These are phyloP conservation scores for Saturnispora gosingensis DNA, from an alignment of 805 yeast species.

Conservation along the genomic window DNA sequence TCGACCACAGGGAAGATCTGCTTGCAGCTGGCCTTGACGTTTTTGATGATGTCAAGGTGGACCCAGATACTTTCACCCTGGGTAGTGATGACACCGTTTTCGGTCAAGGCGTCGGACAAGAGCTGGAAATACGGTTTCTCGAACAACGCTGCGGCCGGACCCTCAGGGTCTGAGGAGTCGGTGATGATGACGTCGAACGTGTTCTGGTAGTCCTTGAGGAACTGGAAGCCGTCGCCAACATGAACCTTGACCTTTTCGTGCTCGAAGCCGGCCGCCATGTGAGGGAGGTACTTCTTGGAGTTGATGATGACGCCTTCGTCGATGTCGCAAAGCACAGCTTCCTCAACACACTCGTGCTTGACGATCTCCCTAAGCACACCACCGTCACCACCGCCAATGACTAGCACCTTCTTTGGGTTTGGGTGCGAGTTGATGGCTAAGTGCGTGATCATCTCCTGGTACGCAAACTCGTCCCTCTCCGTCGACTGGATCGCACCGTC, in stretches of 20 bases:
- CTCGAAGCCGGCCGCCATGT: constrained; percentile 71
- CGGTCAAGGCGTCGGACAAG: constrained; percentile 79
- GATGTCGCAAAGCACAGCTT: constrained; percentile 77
- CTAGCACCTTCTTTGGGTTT: constrained; percentile 73
- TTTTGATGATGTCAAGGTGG: constrained; percentile 74
- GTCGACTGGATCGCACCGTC: constrained; percentile 95
- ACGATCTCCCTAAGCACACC: constrained; percentile 86
- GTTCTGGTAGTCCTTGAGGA: constrained; percentile 72
- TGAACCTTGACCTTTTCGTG: constrained; percentile 88
- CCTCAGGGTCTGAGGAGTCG: constrained; percentile 97
- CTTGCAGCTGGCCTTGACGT: constrained; percentile 72
- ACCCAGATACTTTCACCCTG: constrained; percentile 96
- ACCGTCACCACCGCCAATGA: constrained; percentile 95
- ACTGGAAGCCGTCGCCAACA: constrained; percentile 97
- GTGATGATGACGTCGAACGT: constrained; percentile 92
- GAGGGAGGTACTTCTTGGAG: constrained; percentile 80
- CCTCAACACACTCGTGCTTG: constrained; percentile 50
- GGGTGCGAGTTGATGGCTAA: constrained; percentile 89
- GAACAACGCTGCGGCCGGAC: constrained; percentile 92
- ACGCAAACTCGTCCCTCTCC: constrained; percentile 94
- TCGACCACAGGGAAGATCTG: constrained; percentile 86
- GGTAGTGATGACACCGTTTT: constrained; percentile 83
- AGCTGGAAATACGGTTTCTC: constrained; percentile 86
- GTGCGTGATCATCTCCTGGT: constrained; percentile 98
- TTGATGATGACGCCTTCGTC: constrained; percentile 88